These are phyloP conservation scores for Leccinum olivaceopallidum DNA, from an alignment of 768 basidiomycete species.

Conservation along the genomic window DNA sequence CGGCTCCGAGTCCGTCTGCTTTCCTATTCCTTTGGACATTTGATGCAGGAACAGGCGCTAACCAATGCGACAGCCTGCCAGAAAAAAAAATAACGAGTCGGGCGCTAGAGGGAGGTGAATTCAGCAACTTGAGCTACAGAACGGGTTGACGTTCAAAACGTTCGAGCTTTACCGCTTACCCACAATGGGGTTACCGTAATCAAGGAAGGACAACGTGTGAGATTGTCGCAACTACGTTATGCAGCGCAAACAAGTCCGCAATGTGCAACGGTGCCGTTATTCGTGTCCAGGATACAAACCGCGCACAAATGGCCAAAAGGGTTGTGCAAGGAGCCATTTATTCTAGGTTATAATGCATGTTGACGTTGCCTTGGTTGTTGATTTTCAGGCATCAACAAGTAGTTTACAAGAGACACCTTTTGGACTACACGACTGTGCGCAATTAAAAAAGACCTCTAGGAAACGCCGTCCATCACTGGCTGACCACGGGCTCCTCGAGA, in stretches of 20 bases:
- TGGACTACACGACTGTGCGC: background rate
- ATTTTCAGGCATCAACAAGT: conserved; percentile 8
- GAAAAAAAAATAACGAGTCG: background rate
- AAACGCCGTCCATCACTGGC: conserved; percentile 4
- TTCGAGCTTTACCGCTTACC: background rate
- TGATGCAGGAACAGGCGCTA: background rate
- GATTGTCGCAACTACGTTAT: conserved; percentile 6
- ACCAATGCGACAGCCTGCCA: background rate
- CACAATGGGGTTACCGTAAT: conserved; percentile 1
- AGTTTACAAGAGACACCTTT: conserved; percentile 20
- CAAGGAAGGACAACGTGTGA: conserved; percentile 12
- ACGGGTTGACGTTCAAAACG: background rate
- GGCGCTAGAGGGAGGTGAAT: conserved; percentile 9
- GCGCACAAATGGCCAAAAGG: no score
- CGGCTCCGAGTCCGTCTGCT: conserved; percentile 19
- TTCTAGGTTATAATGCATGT: background rate
- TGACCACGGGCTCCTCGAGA: conserved; percentile 66
- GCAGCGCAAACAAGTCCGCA: background rate
- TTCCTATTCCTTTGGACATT: conserved; percentile 36
- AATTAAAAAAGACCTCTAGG: background rate
- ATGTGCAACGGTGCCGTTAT: no score
- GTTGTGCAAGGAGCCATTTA: background rate
- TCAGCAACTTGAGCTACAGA: conserved; percentile 11
- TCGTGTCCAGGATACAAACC: no score
- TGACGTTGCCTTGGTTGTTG: background rate